A percentile compares a stretch with the other conserved stretches of the same genome.
Conservation (phyloP, 352 stramenopile species). For the Pythium angustatum region DNA sequence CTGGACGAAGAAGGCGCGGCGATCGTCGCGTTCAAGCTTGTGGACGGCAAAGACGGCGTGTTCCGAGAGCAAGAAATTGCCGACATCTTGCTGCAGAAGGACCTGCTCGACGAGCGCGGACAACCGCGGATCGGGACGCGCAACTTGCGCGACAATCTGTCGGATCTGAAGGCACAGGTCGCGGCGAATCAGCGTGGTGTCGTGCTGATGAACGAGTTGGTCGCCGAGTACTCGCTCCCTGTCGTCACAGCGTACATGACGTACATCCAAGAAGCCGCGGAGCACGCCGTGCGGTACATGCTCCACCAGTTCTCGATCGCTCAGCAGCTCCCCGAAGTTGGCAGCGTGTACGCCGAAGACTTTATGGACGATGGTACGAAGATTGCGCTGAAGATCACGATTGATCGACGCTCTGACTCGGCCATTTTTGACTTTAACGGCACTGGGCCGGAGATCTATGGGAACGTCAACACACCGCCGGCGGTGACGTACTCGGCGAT, state of each 20-base stretch:
- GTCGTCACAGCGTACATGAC: conserved; percentile 98
- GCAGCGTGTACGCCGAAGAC: conserved; percentile 93
- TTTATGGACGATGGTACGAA: conserved; percentile 99
- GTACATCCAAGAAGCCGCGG: conserved; percentile 96
- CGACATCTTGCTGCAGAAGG: conserved; percentile 94
- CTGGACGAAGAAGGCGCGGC: conserved; percentile 97
- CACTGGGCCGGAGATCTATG: conserved; percentile 96
- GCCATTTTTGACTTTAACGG: conserved; percentile 98
- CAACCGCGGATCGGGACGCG: conserved; percentile 91
- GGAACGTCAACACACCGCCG: conserved; percentile 98
- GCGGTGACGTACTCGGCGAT: conserved; percentile 98
- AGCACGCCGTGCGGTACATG: conserved; percentile 95
- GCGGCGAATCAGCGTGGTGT: conserved; percentile 98
- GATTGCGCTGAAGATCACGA: conserved; percentile 96
- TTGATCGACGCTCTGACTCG: conserved; percentile 89
- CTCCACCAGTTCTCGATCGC: conserved; percentile 92
- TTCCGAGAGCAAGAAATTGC: conserved; percentile 98
- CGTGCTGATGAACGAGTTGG: conserved; percentile 93
- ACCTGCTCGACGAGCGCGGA: conserved; percentile 73
- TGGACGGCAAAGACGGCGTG: conserved; percentile 90
- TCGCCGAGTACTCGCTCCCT: conserved; percentile 94
- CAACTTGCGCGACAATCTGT: conserved; percentile 98
- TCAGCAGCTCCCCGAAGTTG: conserved; percentile 73
- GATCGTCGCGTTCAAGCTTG: conserved; percentile 99
- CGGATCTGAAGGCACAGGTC: conserved; percentile 97